Percentiles rank a stretch among this genome's conserved stretches.
These are phyloP conservation scores for Cutaneotrichosporon cyanovorans DNA, from an alignment of 1,284 basidiomycete genomes.

Conservation along the genomic window DNA sequence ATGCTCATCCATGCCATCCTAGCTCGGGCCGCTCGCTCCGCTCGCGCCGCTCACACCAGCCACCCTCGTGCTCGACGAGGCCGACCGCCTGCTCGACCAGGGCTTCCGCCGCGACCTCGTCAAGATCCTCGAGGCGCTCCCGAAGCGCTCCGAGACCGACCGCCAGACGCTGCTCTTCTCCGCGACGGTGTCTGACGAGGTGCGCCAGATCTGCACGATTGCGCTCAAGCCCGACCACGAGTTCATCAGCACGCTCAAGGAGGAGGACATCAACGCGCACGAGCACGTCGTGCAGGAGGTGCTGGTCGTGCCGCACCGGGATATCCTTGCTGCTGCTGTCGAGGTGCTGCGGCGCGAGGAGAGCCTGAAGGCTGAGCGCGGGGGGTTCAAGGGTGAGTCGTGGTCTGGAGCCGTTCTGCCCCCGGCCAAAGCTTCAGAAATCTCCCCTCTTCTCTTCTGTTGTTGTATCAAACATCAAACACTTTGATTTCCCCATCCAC, in stretches of 20 bases:
- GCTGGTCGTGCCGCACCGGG: conserved; percentile 47
- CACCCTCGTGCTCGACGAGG: conserved; percentile 49
- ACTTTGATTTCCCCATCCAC: no score
- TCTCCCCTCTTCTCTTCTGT: no score
- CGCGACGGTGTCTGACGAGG: conserved; percentile 47
- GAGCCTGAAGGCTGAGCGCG: conserved; percentile 19
- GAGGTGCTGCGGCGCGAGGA: conserved; percentile 44
- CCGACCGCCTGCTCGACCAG: conserved; percentile 47
- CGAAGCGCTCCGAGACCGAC: conserved; percentile 26
- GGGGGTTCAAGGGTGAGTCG: conserved; percentile 35
- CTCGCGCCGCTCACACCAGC: conserved; percentile 17
- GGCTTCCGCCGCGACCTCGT: conserved; percentile 38
- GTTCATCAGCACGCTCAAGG: conserved; percentile 57
- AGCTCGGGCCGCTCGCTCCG: no score
- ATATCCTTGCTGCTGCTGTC: conserved; percentile 49
- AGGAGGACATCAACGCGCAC: conserved; percentile 60
- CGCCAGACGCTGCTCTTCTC: conserved; percentile 50
- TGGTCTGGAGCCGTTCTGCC: no score
- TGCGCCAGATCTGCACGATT: conserved; percentile 49
- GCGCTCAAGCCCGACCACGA: conserved; percentile 52
- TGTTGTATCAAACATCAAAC: no score
- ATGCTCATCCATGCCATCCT: no score
- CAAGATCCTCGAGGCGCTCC: conserved; percentile 40
- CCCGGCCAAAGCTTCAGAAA: no score
- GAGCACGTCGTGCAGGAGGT: conserved; percentile 57